Percentiles rank a stretch among this genome's conserved stretches.
phyloP scores from a whole-genome alignment of 208 protist species.

The Phytomonas serpens region DNA sequence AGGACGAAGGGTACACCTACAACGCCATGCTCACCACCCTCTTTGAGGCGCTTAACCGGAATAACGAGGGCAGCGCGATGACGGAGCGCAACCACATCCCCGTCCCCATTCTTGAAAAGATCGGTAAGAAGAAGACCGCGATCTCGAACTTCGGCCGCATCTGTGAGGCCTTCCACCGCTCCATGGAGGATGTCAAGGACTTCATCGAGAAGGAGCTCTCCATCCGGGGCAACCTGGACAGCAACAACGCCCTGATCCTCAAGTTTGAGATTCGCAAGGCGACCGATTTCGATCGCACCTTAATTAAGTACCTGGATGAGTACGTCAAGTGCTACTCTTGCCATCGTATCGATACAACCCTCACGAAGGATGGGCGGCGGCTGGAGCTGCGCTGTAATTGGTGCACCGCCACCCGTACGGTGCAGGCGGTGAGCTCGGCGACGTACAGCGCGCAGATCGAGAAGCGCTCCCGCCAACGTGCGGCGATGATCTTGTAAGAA shows the following conservation, averaged over 20 bases:
- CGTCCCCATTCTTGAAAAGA: slow-evolving; percentile 66
- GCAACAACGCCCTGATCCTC: slow-evolving; percentile 80
- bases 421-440: slow-evolving; percentile 46
- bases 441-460: slow-evolving; percentile 72
- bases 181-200: slow-evolving; percentile 84
- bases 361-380: slow-evolving; percentile 70
- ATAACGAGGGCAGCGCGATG: slow-evolving; percentile 53
- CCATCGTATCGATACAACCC: slow-evolving; percentile 79
- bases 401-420: slow-evolving; percentile 73
- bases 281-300: slow-evolving; percentile 66
- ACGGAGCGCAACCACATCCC: slow-evolving; percentile 75
- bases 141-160: slow-evolving; percentile 90
- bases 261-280: slow-evolving; percentile 82
- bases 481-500: slow-evolving; percentile 47
- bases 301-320: slow-evolving; percentile 85
- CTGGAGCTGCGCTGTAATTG: slow-evolving; percentile 68
- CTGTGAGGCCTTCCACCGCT: slow-evolving; percentile 76
- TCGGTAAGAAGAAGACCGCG: slow-evolving; percentile 89
- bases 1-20: slow-evolving; percentile 58
- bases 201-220: slow-evolving; percentile 90
- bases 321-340: slow-evolving; percentile 91
- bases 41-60: slow-evolving; percentile 57
- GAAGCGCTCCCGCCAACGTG: slow-evolving; percentile 64
- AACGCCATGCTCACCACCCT: slow-evolving; percentile 58
- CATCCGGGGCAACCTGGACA: slow-evolving; percentile 75